Percentiles rank a stretch among this genome's conserved stretches.
These are phyloP conservation scores for Yamadazyma kitorensis DNA, from an alignment of 805 yeast genomes.

Conservation along the genomic window DNA sequence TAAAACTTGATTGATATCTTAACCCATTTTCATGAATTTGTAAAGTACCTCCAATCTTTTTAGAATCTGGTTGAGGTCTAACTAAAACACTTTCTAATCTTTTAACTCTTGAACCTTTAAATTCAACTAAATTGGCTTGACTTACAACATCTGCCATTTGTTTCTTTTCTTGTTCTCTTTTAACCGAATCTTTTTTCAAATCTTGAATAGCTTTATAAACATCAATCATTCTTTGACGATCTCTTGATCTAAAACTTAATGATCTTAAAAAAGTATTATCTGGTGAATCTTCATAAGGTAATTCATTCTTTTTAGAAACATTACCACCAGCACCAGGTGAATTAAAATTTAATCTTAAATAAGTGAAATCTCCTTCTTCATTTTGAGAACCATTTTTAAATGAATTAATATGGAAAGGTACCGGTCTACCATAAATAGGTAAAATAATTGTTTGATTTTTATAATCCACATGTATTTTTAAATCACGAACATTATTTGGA, in stretches of 20 bases:
- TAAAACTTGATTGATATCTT: constrained; percentile 82
- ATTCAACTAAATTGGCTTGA: constrained; percentile 83
- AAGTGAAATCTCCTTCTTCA: constrained; percentile 95
- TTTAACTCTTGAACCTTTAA: constrained; percentile 78
- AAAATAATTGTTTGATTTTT: constrained; percentile 84
- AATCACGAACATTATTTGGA: constrained; percentile 77
- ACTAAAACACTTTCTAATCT: constrained; percentile 85
- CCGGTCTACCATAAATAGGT: constrained; percentile 94
- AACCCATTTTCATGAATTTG: constrained; percentile 96
- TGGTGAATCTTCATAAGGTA: constrained; percentile 87
- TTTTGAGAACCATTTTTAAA: constrained; percentile 92
- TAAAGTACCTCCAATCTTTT: constrained; percentile 85
- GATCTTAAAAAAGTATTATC: constrained; percentile 85
- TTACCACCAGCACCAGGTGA: constrained; percentile 87
- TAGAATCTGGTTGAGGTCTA: constrained; percentile 97
- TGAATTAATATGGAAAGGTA: constrained; percentile 93
- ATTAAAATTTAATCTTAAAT: constrained; percentile 84
- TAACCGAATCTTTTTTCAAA: constrained; percentile 85
- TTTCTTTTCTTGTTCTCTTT: constrained; percentile 86
- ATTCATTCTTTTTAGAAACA: constrained; percentile 65
- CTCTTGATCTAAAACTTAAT: constrained; percentile 83
- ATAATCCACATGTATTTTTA: constrained; percentile 82
- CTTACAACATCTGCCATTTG: constrained; percentile 92
- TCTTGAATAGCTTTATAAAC: constrained; percentile 88
- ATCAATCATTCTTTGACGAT: constrained; percentile 86